A percentile compares a stretch with the other conserved stretches of the same genome.
Evolutionary conservation across 2,329 filamentous ascomycete genomes (phyloP).

Genomic region (Thielaviopsis ethacetica): DNA sequence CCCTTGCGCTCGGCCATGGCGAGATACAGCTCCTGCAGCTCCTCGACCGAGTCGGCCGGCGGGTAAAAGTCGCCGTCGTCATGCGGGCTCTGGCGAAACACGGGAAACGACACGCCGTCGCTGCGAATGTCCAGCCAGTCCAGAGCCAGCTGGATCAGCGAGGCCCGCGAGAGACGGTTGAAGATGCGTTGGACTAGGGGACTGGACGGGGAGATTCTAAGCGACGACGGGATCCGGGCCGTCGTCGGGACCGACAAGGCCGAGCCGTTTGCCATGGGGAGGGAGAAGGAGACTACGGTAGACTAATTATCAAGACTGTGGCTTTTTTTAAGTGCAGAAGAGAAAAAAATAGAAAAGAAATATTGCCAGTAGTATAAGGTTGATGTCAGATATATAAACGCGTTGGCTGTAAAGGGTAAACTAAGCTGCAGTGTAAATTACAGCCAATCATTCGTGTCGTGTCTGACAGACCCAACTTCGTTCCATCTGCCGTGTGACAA

Average conservation of each 20-base stretch:
- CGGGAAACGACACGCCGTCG: conserved; percentile 32
- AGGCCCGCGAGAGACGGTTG: conserved; percentile 51
- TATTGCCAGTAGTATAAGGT: background rate
- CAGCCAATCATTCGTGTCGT: too few relatives aligned
- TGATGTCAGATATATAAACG: too few relatives aligned
- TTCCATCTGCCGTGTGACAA: too few relatives aligned
- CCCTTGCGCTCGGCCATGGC: conserved; percentile 43
- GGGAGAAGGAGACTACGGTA: background rate
- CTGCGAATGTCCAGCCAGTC: conserved; percentile 62
- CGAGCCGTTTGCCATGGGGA: background rate
- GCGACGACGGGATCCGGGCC: conserved; percentile 52
- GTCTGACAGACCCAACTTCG: too few relatives aligned
- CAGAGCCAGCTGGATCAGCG: conserved; percentile 54
- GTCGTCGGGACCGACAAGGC: conserved; percentile 50
- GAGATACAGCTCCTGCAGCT: conserved; percentile 48
- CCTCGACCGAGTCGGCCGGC: conserved; percentile 45
- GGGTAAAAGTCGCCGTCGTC: conserved; percentile 50
- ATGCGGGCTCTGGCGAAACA: conserved; percentile 31
- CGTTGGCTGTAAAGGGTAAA: too few relatives aligned
- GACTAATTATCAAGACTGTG: background rate
- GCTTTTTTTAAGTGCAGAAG: background rate
- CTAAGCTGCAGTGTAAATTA: too few relatives aligned
- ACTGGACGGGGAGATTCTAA: conserved; percentile 51
- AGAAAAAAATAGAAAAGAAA: background rate
- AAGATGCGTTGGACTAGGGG: conserved; percentile 49